A percentile compares a stretch with the other conserved stretches of the same genome.
phyloP scores from a whole-genome alignment of 352 stramenopile genomes.

The Pythium myriotylum region DNA sequence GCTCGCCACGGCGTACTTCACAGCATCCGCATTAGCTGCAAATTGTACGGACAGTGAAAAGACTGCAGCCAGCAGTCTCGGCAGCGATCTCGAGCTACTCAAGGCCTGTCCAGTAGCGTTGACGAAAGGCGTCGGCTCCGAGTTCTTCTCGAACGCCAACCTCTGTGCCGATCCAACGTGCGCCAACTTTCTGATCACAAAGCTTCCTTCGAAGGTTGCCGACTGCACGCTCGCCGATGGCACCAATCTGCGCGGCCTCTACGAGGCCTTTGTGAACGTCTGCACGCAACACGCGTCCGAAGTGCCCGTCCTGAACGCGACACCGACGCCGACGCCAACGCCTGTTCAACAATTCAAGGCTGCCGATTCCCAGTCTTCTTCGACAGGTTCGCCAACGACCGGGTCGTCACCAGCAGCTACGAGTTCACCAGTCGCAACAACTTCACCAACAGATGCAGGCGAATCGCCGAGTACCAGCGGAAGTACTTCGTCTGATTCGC shows the following conservation, averaged over 20 bases:
- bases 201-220: neutral
- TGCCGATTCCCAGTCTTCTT: neutral
- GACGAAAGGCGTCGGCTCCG: neutral
- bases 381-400: neutral
- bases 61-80: neutral
- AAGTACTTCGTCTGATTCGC: no score
- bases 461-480: no score
- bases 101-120: neutral
- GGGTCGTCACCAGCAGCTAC: neutral
- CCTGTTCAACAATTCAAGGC: neutral
- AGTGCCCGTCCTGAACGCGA: neutral
- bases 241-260: neutral
- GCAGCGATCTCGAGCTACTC: neutral
- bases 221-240: slow-evolving; percentile 1
- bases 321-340: neutral
- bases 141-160: neutral
- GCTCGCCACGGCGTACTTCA: neutral
- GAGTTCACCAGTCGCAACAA: no score
- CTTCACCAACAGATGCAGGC: no score
- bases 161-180: neutral
- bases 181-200: neutral
- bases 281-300: slow-evolving; percentile 1
- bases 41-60: neutral
- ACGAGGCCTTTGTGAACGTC: slow-evolving; percentile 5
- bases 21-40: neutral